These are phyloP conservation scores for Chrysopogon serrulatus DNA, from an alignment of 176 grass and related monocot species.

Conservation along the genomic window DNA sequence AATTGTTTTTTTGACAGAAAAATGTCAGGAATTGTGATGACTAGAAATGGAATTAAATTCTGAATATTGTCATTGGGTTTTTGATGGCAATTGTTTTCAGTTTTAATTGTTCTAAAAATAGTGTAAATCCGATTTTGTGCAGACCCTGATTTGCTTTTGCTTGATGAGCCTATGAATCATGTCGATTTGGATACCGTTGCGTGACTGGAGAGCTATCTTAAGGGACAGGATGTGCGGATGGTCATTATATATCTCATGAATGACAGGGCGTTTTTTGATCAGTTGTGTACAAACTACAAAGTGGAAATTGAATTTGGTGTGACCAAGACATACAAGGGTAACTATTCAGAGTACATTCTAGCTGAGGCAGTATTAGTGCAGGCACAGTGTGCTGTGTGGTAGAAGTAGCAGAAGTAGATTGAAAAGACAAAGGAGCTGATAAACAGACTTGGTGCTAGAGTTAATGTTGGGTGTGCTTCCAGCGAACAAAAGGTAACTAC, in stretches of 20 bases:
- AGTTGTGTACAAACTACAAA: too few relatives aligned
- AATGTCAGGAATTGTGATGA: too few relatives aligned
- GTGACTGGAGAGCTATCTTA: conserved; percentile 80
- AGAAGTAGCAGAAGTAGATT: conserved; percentile 97
- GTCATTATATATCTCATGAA: too few relatives aligned
- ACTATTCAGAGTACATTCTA: too few relatives aligned
- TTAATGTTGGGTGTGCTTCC: conserved; percentile 83
- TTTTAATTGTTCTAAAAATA: neutral
- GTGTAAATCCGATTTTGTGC: neutral
- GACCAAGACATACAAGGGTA: too few relatives aligned
- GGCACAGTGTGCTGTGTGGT: conserved; percentile 88
- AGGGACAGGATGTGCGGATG: too few relatives aligned
- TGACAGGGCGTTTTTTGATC: too few relatives aligned
- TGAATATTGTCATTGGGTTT: too few relatives aligned
- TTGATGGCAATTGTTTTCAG: neutral
- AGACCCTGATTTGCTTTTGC: conserved; percentile 91
- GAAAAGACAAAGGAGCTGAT: conserved; percentile 89
- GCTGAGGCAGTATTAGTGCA: too few relatives aligned
- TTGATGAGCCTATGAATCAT: conserved; percentile 95
- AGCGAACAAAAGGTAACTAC: conserved; percentile 83
- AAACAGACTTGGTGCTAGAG: conserved; percentile 84
- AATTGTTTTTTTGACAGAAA: too few relatives aligned
- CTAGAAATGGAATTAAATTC: too few relatives aligned
- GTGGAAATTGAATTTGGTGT: too few relatives aligned
- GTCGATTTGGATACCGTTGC: conserved; percentile 95